Base-by-base conservation (phyloP, 306 rosid genomes). In the Vigna hirtella region DNA sequence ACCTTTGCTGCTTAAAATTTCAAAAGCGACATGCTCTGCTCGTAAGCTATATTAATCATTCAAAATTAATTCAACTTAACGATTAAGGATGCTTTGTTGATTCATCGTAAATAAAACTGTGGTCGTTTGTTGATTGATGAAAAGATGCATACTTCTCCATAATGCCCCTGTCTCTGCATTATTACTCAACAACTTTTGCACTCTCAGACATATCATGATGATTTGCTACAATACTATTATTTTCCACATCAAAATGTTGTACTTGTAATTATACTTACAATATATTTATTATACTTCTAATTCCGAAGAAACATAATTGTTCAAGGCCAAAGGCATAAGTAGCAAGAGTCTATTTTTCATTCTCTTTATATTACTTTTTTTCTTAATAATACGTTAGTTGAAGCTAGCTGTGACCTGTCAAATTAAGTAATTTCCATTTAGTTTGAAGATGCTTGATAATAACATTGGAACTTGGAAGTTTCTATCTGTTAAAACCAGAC, bases 41-140 rank as follows among this genome's bases (percentile, higher is more conserved):
- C 38, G 57, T 42, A 36, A 63, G 6, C 0, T 14, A 53, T 16
- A 48, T 48, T 78, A 47, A 48, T 79, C 65, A 48, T 59, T 45
- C 72, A 59, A 13, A 59, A 6, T 59, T 70, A 61, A 59, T 49
- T 40, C 64, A 58, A 69, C 77, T 78, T 79, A 70, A 70, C 26
- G 56, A 38, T 48, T 59, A 79, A 79, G 77, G 71, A 48, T 70
- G 72, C 16, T 48, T 28, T 11, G 63, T 43, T 16, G 40, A 48
- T 74, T 72, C 47, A 63, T 79, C 66, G 24, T 7, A 12, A 73
- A 75, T 69, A 69, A 59, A 61, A 68, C 42, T 40, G 20, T 26
- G 73, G 17, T 58, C 9, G 24, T 24, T 59, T 49, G 9, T 49
- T 50, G 17, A 62, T 61, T 7, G 20, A 32, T 66, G 16, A 55